A percentile compares a stretch with the other conserved stretches of the same genome.
Conservation (phyloP, 495 filamentous ascomycete genomes). For the Viridothelium virens region DNA sequence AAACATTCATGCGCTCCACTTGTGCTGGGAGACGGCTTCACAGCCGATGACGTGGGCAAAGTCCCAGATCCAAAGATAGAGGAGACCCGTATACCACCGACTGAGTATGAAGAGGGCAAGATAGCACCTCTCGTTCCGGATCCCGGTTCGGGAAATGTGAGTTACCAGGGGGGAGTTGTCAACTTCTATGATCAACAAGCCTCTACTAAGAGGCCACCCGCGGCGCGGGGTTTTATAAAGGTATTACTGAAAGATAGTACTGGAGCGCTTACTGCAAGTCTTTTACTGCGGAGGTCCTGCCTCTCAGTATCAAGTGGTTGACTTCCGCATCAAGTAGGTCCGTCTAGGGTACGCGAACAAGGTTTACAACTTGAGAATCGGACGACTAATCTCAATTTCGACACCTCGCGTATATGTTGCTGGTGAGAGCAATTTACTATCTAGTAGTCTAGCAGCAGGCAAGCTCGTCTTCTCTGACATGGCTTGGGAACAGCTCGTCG, state of each 20-base stretch:
- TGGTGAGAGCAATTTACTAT: not conserved
- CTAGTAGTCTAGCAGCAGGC: not conserved
- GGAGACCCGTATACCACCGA: conserved; percentile 44
- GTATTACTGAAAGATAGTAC: not conserved
- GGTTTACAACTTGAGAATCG: not conserved
- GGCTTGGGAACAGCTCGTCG: not conserved
- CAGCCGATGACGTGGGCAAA: conserved; percentile 39
- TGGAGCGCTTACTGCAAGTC: not conserved
- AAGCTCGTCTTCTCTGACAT: too few relatives aligned
- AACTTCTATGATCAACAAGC: not conserved
- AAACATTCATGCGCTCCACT: not conserved
- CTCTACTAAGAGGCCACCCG: not conserved
- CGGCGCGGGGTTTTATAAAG: not conserved
- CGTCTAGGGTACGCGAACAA: not conserved
- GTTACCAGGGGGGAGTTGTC: not conserved
- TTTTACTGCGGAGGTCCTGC: not conserved
- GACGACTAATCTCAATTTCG: not conserved
- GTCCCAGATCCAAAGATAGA: conserved; percentile 34
- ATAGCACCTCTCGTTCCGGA: not conserved
- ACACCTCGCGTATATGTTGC: not conserved
- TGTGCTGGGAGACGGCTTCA: conserved; percentile 43
- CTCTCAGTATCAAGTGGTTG: too few relatives aligned
- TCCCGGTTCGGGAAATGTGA: not conserved
- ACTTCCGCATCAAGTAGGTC: not conserved
- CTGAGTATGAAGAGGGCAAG: conserved; percentile 38